Evolutionary conservation across 495 filamentous ascomycete species (phyloP), one percentile per base, ranked within the genome.

Genomic region (Aspergillus coremiiformis): DNA sequence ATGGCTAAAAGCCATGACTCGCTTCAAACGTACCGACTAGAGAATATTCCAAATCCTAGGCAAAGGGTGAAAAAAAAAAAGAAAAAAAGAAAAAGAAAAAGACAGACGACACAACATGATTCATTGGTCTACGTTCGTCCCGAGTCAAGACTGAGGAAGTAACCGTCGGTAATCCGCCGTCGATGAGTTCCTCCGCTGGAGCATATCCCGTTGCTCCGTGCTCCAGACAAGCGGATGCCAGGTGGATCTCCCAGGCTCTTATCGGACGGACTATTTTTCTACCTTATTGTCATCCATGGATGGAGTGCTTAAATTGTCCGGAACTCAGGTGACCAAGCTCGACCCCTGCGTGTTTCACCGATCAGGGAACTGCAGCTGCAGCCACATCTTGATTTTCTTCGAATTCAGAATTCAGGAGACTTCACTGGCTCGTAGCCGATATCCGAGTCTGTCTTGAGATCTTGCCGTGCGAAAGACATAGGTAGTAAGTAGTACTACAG

Each of bases 301-400:
- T 47, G 21, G 39, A 20, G 39, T 26, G 21, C 32, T 44, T 43
- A 55, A 58, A 57, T 48, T 53, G 52, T 55, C 58, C 58, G 54
- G 35, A 24, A 29, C 54, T 59, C 56, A 59, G 54, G 49, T 63
- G 54, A 55, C 48, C 45, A 44, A 48, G 44, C 49, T 54, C 49
- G 51, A 49, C 52, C 51, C 39, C 53, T 52, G 52, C 48, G 49
- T 49, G 58, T 57, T 53, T 49, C 54, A 63, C 49, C 48, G 43
- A 26, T 43, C 49, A 57, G 46, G 51, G 50, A 26, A 44, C 49
- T 49, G 53, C 32, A 52, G 58, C 64, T 66, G 58, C 66, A 60
- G 64, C 66, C 66, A 68, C 62, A 69, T 68, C 64, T 61, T 54
- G 58, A 54, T 60, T 49, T 26, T 27, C 24, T 15, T 39, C 47